phyloP scores from a whole-genome alignment of 305 asterid genomes.

The Fraxinus velutina region DNA sequence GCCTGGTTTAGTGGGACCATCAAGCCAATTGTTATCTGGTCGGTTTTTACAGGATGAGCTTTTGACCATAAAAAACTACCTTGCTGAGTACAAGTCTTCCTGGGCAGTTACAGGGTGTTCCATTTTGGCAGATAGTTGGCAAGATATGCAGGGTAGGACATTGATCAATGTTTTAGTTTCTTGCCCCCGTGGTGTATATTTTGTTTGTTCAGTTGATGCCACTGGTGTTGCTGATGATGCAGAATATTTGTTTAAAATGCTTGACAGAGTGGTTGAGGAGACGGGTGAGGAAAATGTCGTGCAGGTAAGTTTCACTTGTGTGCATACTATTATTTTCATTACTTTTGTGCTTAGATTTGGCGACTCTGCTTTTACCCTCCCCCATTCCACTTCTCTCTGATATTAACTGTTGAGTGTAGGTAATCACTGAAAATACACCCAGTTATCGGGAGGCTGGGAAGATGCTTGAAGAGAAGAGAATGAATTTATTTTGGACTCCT shows the following conservation, averaged over 20 bases:
- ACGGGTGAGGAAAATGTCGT: conserved; percentile 91
- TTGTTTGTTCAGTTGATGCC: conserved; percentile 82
- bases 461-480: conserved; percentile 88
- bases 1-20: conserved; percentile 58
- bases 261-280: conserved; percentile 82
- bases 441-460: conserved; percentile 89
- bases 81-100: conserved; percentile 72
- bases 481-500: conserved; percentile 81
- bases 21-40: conserved; percentile 66
- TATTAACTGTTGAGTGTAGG: conserved; percentile 46
- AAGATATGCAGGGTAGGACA: conserved; percentile 60
- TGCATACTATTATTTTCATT: neutral
- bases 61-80: conserved; percentile 56
- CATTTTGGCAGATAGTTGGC: conserved; percentile 87
- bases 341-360: conserved; percentile 19
- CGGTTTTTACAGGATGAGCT: conserved; percentile 73
- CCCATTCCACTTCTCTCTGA: conserved; percentile 16
- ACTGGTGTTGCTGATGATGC: conserved; percentile 66
- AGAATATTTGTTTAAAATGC: conserved; percentile 56
- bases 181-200: conserved; percentile 86
- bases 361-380: conserved; percentile 20
- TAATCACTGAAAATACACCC: conserved; percentile 70
- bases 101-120: conserved; percentile 94
- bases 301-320: conserved; percentile 50
- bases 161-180: conserved; percentile 76